Percentiles rank a stretch among this genome's conserved stretches.
These are phyloP conservation scores for Boletus subparvulus DNA, from an alignment of 768 basidiomycete species.

Conservation along the genomic window DNA sequence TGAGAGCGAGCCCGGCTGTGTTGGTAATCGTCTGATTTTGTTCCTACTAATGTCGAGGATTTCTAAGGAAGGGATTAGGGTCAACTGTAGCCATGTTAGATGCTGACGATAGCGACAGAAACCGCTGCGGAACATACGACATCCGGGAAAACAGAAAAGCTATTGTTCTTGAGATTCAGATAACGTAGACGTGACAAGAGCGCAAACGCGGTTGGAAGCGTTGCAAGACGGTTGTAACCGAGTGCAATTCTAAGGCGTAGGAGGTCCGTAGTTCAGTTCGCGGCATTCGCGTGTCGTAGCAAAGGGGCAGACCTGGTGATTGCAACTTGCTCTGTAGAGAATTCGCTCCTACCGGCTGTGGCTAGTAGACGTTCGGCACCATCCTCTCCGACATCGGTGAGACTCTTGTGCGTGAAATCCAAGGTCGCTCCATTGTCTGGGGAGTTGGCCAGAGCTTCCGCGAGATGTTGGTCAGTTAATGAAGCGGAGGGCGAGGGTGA, in stretches of 20 bases:
- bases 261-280: conserved; percentile 5
- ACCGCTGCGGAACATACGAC: conserved; percentile 57
- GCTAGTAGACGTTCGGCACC: conserved; percentile 86
- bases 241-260: conserved; percentile 68
- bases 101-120: not conserved
- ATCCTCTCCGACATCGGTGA: conserved; percentile 72
- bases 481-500: conserved; percentile 38
- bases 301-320: conserved; percentile 56
- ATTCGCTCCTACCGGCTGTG: conserved; percentile 48
- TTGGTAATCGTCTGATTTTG: conserved; percentile 78
- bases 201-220: conserved; percentile 72
- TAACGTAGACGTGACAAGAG: conserved; percentile 75
- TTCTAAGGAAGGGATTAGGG: conserved; percentile 82
- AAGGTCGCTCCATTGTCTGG: conserved; percentile 81
- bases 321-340: conserved; percentile 46
- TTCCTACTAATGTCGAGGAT: conserved; percentile 95
- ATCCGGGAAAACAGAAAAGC: conserved; percentile 77
- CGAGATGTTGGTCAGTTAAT: conserved; percentile 57
- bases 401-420: conserved; percentile 74
- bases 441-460: conserved; percentile 63
- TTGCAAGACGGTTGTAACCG: conserved; percentile 78
- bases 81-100: conserved; percentile 53
- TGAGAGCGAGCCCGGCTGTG: conserved; percentile 72
- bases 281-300: conserved; percentile 3
- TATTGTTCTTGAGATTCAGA: conserved; percentile 84